Conservation (phyloP, 202 grass and related monocot species). For the Carex sylvatica region DNA sequence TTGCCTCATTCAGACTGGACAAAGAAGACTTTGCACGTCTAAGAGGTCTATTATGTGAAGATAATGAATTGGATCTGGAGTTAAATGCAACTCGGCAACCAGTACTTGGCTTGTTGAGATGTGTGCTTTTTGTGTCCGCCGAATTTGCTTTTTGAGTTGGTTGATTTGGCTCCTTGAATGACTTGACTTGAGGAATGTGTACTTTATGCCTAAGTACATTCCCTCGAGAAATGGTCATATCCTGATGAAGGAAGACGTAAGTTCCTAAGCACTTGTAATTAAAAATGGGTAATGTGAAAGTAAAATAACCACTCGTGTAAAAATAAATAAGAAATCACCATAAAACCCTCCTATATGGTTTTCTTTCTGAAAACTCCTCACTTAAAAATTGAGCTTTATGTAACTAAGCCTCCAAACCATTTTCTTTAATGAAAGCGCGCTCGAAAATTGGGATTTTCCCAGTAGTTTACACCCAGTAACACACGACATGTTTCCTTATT, state of each 20-base stretch:
- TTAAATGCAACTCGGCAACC: conserved; percentile 2
- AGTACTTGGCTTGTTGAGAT: neutral
- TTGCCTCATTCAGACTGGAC: neutral
- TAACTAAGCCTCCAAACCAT: neutral
- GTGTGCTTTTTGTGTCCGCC: neutral
- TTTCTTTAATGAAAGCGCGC: neutral
- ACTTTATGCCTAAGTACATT: conserved; percentile 7
- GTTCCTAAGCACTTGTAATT: neutral
- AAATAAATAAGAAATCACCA: neutral
- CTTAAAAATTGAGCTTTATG: neutral
- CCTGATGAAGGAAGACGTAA: neutral
- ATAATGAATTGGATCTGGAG: neutral
- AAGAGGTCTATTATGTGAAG: conserved; percentile 13
- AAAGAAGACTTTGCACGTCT: conserved; percentile 18
- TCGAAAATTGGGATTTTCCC: neutral
- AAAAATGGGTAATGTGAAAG: neutral
- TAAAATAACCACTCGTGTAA: neutral
- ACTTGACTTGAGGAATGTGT: neutral
- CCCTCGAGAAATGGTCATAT: neutral
- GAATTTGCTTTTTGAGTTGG: conserved; percentile 8
- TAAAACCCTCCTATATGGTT: neutral
- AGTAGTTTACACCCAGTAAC: neutral
- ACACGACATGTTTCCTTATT: neutral
- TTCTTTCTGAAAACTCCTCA: neutral
- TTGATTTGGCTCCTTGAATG: conserved; percentile 12